Percentiles rank a stretch among this genome's conserved stretches.
phyloP scores from a whole-genome alignment of 129 eudicot genomes.

The Daucus carota region DH1_v3.0 NC_030383.2:31436001-31436500 shows the following conservation, averaged over 20 bases:
- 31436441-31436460: neutral
- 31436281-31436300: neutral
- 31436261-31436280: no score
- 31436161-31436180: neutral
- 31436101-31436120: neutral
- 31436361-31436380: neutral
- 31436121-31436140: neutral
- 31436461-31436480: neutral
- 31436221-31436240: neutral
- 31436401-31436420: neutral
- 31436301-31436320: neutral
- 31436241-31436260: neutral
- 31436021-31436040: neutral
- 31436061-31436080: neutral
- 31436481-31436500: no score
- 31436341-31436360: neutral
- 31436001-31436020: neutral
- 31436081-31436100: neutral
- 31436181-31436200: neutral
- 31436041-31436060: neutral
- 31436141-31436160: neutral
- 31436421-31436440: neutral
- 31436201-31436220: neutral
- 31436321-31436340: neutral
- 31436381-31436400: neutral